Base-by-base conservation (phyloP, 768 basidiomycete species). In the Mycena alexandri region DNA sequence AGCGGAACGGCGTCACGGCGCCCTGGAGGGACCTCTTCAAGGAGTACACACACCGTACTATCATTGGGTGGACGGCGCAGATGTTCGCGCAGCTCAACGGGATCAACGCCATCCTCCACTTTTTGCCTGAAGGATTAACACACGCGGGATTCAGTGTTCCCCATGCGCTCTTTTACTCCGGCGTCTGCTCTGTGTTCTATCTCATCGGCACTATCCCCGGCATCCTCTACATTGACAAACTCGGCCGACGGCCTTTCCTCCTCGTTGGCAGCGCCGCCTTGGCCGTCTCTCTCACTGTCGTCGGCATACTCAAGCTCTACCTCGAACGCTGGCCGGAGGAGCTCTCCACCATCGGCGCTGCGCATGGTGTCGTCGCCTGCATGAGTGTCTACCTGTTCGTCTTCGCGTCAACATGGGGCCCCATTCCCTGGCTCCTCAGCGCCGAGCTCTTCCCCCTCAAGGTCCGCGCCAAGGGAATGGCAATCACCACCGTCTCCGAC, bases 391-490 rank as follows among this genome's bases (percentile, higher is more conserved):
- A 89, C 73, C 80, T 90, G 24, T 88, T 89, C 74, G 81, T 88
- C 71, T 88, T 84, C 57, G 86, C 85, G 7, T 85, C 84, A 22
- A 84, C 86, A 71, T 86, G 86, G 86, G 86, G 86, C 38, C 86
- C 86, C 0, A 80, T 80, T 22, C 83, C 86, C 2, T 87, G 85
- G 86, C 79, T 86, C 14, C 82, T 87, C 52, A 80, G 81, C 19
- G 85, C 84, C 2, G 87, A 87, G 65, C 79, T 87, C 46, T 87
- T 86, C 70, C 84, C 80, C 10, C 70, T 80, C 51, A 85, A 86
- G 52, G 84, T 90, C 63, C 88, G 91, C 61, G 88, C 89, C 25
- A 90, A 90, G 79, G 90, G 87, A 54, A 87, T 92, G 80, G 89
- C 84, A 13, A 82, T 92, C 64, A 85, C 89, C 9, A 84, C 85